phyloP scores from a whole-genome alignment of 176 grass and related monocot genomes.

The Ampelocalamus luodianensis region DNA sequence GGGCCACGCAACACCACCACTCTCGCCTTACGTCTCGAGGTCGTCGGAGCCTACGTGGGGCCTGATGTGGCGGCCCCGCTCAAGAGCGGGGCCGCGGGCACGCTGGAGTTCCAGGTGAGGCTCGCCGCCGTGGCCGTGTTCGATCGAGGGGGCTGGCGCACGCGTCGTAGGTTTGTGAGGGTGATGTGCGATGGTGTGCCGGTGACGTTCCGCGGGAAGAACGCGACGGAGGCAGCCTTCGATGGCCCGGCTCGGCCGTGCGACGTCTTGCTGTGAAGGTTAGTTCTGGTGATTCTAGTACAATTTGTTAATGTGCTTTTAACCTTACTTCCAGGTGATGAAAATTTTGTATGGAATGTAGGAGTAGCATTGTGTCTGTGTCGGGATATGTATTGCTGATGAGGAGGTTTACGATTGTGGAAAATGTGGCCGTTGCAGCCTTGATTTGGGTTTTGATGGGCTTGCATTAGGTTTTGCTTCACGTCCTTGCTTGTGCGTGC shows the following conservation, averaged over 20 bases:
- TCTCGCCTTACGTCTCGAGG: conserved; percentile 60
- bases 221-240: conserved; percentile 48
- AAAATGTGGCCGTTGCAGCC: not conserved
- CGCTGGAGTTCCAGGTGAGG: conserved; percentile 65
- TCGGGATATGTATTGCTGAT: not conserved
- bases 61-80: conserved; percentile 56
- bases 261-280: conserved; percentile 70
- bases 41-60: conserved; percentile 59
- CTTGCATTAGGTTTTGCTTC: not conserved
- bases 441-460: not conserved
- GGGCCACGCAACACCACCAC: conserved; percentile 51
- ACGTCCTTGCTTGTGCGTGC: not conserved
- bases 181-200: conserved; percentile 67
- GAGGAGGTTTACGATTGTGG: not conserved
- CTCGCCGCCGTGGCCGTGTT: conserved; percentile 65
- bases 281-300: not conserved
- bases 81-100: conserved; percentile 44
- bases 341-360: not conserved
- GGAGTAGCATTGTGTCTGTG: not conserved
- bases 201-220: conserved; percentile 58
- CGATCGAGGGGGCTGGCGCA: conserved; percentile 76
- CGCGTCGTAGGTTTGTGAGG: conserved; percentile 67
- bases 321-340: not conserved
- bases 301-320: not conserved
- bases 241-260: conserved; percentile 53